Percentiles rank a stretch among this genome's conserved stretches.
phyloP scores from a whole-genome alignment of 208 protist species.

The Leishmania arabica region DNA sequence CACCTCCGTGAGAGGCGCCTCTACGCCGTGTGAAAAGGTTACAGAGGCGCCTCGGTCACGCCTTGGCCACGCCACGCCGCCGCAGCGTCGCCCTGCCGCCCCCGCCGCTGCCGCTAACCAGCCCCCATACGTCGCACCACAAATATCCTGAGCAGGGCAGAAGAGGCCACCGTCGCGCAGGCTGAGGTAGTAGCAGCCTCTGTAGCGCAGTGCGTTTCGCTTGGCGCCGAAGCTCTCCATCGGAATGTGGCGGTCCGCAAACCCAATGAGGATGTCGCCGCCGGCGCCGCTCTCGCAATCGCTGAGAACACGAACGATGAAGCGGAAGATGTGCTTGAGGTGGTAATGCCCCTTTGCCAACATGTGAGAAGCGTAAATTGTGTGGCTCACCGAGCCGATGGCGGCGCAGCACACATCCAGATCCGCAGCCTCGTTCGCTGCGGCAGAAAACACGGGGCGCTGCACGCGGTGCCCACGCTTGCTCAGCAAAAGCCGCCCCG shows the following conservation, averaged over 20 bases:
- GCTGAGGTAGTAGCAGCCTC: constrained; percentile 53
- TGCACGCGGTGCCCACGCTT: constrained; percentile 23
- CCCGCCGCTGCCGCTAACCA: constrained; percentile 16
- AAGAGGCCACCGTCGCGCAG: constrained; percentile 38
- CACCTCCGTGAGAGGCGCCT: not conserved
- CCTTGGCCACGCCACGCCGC: not conserved
- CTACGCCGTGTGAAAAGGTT: not conserved
- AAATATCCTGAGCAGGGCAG: constrained; percentile 30
- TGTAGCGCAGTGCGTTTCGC: constrained; percentile 42
- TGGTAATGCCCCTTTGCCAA: constrained; percentile 11
- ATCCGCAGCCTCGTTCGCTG: not conserved
- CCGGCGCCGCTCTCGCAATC: constrained; percentile 21
- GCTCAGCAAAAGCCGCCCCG: constrained; percentile 26
- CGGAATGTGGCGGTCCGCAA: constrained; percentile 55
- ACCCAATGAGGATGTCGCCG: constrained; percentile 46
- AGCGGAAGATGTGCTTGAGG: constrained; percentile 14
- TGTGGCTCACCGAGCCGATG: constrained; percentile 42
- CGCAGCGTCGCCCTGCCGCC: constrained; percentile 6
- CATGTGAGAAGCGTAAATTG: constrained; percentile 28
- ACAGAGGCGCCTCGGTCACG: not conserved
- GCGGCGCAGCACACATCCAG: constrained; percentile 35
- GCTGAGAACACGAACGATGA: constrained; percentile 20
- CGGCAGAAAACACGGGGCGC: constrained; percentile 7
- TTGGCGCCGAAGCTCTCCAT: constrained; percentile 52
- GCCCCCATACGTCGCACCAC: not conserved